A percentile compares a stretch with the other conserved stretches of the same genome.
Conservation (phyloP, 2,329 filamentous ascomycete species). For the Macrophomina pseudophaseolina region DNA sequence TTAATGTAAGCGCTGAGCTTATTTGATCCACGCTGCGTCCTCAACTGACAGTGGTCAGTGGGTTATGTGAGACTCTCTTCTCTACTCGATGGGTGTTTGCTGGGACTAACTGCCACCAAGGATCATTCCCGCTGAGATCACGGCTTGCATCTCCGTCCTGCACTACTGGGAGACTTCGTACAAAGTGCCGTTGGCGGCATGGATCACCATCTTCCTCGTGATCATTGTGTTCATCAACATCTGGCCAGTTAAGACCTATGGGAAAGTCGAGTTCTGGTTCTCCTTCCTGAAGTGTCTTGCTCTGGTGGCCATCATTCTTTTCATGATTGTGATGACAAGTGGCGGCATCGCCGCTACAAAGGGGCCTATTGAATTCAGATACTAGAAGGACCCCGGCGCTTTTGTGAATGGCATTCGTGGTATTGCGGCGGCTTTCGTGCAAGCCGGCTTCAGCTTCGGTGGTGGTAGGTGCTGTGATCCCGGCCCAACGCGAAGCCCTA, state of each 20-base stretch:
- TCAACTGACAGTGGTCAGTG: conserved; percentile 1
- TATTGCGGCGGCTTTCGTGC: conserved; percentile 53
- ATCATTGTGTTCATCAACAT: conserved; percentile 33
- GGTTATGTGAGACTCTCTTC: conserved; percentile 9
- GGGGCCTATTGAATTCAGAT: conserved; percentile 66
- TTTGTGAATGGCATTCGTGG: conserved; percentile 45
- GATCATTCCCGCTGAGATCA: conserved; percentile 50
- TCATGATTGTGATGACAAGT: conserved; percentile 34
- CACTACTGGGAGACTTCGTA: conserved; percentile 59
- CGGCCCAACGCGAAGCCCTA: conserved; percentile 33
- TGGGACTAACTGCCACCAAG: background rate
- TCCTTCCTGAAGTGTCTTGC: conserved; percentile 48
- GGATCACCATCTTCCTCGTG: conserved; percentile 63
- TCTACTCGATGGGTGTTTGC: too few species aligned
- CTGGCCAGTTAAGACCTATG: conserved; percentile 30
- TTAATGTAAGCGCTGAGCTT: conserved; percentile 8
- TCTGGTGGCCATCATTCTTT: conserved; percentile 52
- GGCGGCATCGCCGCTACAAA: conserved; percentile 58
- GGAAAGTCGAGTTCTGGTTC: conserved; percentile 55
- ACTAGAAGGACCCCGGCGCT: conserved; percentile 61
- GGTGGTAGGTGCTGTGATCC: conserved; percentile 5
- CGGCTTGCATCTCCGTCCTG: conserved; percentile 63
- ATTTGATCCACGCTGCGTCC: too few species aligned
- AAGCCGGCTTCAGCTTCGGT: conserved; percentile 49
- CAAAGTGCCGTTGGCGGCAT: conserved; percentile 59